Evolutionary conservation across 78 protist species (phyloP).

Genomic region (Dictyostelium citrinum): DNA sequence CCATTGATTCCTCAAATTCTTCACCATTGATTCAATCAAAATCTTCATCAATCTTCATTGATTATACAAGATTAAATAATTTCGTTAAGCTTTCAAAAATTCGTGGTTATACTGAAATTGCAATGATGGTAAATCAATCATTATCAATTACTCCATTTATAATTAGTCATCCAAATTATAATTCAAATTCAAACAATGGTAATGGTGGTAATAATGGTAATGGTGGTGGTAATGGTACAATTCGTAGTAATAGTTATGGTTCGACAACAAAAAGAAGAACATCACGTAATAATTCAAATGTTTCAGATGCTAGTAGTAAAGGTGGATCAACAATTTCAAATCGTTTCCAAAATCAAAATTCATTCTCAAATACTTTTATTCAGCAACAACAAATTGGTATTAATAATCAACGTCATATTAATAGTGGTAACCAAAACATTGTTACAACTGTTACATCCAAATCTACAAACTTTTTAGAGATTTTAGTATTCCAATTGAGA

Average conservation of each 20-base stretch:
- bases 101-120: slow-evolving; percentile 3
- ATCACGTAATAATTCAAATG: neutral
- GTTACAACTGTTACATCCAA: neutral
- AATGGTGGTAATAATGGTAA: neutral
- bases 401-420: neutral
- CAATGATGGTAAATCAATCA: neutral
- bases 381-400: slow-evolving; percentile 7
- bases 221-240: neutral
- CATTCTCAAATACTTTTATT: neutral
- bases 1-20: neutral
- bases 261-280: neutral
- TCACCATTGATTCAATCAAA: neutral
- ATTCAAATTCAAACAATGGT: neutral
- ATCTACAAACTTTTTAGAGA: slow-evolving; percentile 27
- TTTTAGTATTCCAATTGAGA: slow-evolving; percentile 59
- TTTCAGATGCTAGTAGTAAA: neutral
- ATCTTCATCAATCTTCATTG: neutral
- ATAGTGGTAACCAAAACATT: neutral
- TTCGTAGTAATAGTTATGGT: neutral
- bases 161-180: neutral
- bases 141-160: neutral
- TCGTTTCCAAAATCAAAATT: neutral
- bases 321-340: neutral
- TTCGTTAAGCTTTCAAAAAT: neutral
- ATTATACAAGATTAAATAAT: neutral